Evolutionary conservation across 768 basidiomycete genomes (phyloP).

Genomic region (Mycena metata): DNA sequence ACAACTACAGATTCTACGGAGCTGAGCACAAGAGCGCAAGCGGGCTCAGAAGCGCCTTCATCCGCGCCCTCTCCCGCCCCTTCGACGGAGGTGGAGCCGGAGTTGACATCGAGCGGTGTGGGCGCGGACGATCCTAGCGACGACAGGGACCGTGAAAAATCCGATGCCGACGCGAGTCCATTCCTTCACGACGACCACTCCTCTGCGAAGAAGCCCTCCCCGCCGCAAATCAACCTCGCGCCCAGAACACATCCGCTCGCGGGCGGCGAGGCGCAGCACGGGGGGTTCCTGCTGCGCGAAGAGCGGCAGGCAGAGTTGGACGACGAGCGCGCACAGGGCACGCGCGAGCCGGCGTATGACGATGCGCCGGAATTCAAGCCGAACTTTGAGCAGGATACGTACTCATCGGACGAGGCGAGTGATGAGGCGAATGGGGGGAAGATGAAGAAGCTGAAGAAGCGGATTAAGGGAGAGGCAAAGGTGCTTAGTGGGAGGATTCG

Average conservation of each 20-base stretch:
- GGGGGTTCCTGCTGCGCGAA: conserved; percentile 18
- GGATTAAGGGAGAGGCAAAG: conserved; percentile 23
- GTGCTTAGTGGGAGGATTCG: conserved; percentile 16
- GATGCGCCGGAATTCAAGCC: not conserved
- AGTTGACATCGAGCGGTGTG: not conserved
- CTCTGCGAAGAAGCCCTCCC: not conserved
- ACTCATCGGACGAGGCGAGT: conserved; percentile 16
- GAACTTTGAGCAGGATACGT: conserved; percentile 1
- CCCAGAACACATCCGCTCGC: conserved; percentile 30
- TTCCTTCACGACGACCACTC: not conserved
- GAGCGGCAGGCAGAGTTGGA: conserved; percentile 24
- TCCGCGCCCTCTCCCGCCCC: not conserved
- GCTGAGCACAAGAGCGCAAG: conserved; percentile 15
- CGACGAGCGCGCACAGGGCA: conserved; percentile 14
- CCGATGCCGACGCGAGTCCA: conserved; percentile 7
- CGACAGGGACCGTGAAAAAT: not conserved
- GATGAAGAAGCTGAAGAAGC: conserved; percentile 4
- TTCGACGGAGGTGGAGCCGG: not conserved
- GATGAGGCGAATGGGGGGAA: not conserved
- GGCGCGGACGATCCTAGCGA: not conserved
- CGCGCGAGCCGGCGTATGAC: not conserved
- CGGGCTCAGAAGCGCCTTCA: conserved; percentile 18
- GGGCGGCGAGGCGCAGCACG: not conserved
- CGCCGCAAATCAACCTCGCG: conserved; percentile 19
- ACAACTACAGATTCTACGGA: conserved; percentile 23